phyloP scores from a whole-genome alignment of 306 rosid genomes.

The Herpetospermum pedunculosum region DNA sequence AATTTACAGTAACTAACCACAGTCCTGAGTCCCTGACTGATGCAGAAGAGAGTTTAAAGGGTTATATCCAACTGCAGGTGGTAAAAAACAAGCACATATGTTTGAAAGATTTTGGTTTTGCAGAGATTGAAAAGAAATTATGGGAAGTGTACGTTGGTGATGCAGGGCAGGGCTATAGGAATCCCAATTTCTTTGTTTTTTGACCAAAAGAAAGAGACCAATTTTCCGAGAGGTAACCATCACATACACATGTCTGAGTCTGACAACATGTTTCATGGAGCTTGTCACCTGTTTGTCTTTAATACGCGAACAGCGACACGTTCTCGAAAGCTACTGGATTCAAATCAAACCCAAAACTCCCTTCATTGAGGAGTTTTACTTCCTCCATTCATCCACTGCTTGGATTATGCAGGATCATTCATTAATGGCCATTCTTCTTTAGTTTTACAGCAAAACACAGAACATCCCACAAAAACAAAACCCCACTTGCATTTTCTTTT shows the following conservation, averaged over 20 bases:
- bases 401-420: background rate
- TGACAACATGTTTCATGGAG: conserved; percentile 14
- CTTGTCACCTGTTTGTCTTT: conserved; percentile 4
- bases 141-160: background rate
- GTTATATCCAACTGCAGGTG: background rate
- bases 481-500: background rate
- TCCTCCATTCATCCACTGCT: background rate
- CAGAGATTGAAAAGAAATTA: background rate
- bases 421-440: background rate
- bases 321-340: conserved; percentile 5
- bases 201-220: background rate
- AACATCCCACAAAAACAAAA: background rate
- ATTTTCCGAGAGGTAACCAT: conserved; percentile 5
- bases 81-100: background rate
- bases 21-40: background rate
- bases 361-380: background rate
- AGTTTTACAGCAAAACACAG: background rate
- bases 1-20: background rate
- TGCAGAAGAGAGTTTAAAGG: background rate
- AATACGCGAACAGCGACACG: background rate
- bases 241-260: conserved; percentile 10
- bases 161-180: background rate
- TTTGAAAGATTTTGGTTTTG: background rate
- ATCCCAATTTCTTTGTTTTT: background rate
- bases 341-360: conserved; percentile 3